Evolutionary conservation across 345 rosid genomes (phyloP).

Genomic region (Eucalyptus erythrocorys): DNA sequence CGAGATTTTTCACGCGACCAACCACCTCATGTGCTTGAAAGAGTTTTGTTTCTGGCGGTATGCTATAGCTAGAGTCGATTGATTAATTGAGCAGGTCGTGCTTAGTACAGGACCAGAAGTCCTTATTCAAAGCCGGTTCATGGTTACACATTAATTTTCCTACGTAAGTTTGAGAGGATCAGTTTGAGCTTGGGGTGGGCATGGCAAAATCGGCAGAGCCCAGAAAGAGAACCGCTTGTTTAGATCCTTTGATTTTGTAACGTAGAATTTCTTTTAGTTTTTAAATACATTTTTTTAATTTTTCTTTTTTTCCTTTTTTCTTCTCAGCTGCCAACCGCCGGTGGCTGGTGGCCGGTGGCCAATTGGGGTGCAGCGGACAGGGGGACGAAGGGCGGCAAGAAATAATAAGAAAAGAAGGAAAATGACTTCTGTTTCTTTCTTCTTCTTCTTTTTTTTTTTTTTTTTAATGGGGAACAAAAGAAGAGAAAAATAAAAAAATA

Average conservation of each 20-base stretch:
- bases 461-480: fast-evolving
- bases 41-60: not conserved
- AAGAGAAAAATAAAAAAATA: too few species aligned
- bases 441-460: too few species aligned
- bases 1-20: not conserved
- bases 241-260: not conserved
- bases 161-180: not conserved
- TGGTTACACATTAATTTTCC: not conserved
- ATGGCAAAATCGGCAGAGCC: too few species aligned
- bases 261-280: too few species aligned
- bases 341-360: fast-evolving
- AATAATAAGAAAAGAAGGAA: too few species aligned
- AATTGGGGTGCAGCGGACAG: fast-evolving
- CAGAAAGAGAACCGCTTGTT: not conserved
- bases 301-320: too few species aligned
- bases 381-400: too few species aligned
- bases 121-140: too few species aligned
- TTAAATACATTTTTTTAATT: too few species aligned
- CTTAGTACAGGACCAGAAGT: not conserved
- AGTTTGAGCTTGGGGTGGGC: not conserved
- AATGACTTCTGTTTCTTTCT: too few species aligned
- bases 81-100: not conserved
- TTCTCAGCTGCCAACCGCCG: fast-evolving
- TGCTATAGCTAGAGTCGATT: not conserved
- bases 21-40: not conserved